Conservation (phyloP, 257 asterid species). For the Fraxinus pennsylvanica region DNA sequence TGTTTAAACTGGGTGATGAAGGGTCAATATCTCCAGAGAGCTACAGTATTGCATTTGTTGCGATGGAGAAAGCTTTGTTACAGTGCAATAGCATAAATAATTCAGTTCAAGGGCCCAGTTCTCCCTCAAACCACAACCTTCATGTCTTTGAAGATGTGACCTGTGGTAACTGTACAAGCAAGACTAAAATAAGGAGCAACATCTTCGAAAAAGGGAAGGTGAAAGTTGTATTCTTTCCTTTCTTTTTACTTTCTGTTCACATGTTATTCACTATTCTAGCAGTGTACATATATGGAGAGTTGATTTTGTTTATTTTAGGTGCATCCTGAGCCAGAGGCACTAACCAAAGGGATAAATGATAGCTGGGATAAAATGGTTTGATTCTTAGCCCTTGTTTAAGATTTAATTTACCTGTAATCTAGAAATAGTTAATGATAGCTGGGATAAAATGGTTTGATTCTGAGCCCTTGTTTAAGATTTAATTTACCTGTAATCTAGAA, state of each 20-base stretch:
- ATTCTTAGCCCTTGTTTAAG: slow-evolving; percentile 7
- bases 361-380: slow-evolving; percentile 36
- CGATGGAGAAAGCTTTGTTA: slow-evolving; percentile 38
- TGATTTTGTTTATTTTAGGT: slow-evolving; percentile 25
- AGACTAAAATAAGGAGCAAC: slow-evolving; percentile 19
- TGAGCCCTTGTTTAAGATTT: slow-evolving; percentile 13
- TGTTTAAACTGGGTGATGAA: slow-evolving; percentile 41
- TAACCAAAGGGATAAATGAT: slow-evolving; percentile 19
- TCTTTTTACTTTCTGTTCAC: background rate
- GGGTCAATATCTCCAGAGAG: slow-evolving; percentile 48
- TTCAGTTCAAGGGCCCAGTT: slow-evolving; percentile 24
- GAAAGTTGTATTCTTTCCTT: background rate
- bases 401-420: slow-evolving; percentile 6
- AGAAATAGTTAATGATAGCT: slow-evolving; percentile 1
- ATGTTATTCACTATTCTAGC: slow-evolving; percentile 5
- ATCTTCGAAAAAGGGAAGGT: slow-evolving; percentile 34
- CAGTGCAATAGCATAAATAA: slow-evolving; percentile 35
- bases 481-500: slow-evolving; percentile 19
- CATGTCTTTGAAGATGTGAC: slow-evolving; percentile 33
- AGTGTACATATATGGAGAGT: background rate
- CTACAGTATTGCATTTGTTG: slow-evolving; percentile 29
- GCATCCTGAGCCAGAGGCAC: slow-evolving; percentile 28
- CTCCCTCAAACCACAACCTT: slow-evolving; percentile 30
- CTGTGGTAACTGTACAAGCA: slow-evolving; percentile 22
- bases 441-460: slow-evolving; percentile 35